Conservation (phyloP, 2,329 filamentous ascomycete genomes). For the Diplodia mutila region DNA sequence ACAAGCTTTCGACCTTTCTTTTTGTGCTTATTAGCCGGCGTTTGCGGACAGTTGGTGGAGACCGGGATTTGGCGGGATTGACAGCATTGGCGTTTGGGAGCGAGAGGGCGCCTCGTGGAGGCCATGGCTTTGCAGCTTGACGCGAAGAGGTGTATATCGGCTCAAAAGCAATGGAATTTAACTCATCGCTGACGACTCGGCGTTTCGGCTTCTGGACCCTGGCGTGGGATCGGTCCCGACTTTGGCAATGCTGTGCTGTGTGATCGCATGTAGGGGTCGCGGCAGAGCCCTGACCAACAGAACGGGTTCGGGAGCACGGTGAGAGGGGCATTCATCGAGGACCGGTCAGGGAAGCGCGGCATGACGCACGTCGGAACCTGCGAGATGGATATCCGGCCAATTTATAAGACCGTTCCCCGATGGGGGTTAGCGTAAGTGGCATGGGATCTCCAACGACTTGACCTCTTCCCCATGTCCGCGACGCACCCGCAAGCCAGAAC, state of each 20-base stretch:
- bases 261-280: not conserved
- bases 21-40: not conserved
- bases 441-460: slow-evolving; percentile 25
- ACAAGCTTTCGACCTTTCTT: not conserved
- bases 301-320: not conserved
- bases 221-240: slow-evolving; percentile 13
- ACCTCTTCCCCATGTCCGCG: slow-evolving; percentile 26
- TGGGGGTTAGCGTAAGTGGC: slow-evolving; percentile 13
- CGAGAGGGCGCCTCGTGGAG: not conserved
- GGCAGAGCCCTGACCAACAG: not conserved
- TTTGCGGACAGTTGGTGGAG: not conserved
- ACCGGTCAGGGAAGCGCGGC: slow-evolving; percentile 8
- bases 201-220: slow-evolving; percentile 8
- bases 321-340: slow-evolving; percentile 7
- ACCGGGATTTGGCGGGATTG: slow-evolving; percentile 5
- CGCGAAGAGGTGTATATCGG: not conserved
- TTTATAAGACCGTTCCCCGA: slow-evolving; percentile 25
- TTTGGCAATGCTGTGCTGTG: not conserved
- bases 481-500: slow-evolving; percentile 22
- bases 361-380: slow-evolving; percentile 18
- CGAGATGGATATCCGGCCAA: slow-evolving; percentile 24
- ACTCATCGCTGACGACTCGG: slow-evolving; percentile 2
- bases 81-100: slow-evolving; percentile 20
- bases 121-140: slow-evolving; percentile 10
- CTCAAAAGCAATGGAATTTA: not conserved